Conservation (phyloP, 305 asterid species). For the Andrographis paniculata region DNA sequence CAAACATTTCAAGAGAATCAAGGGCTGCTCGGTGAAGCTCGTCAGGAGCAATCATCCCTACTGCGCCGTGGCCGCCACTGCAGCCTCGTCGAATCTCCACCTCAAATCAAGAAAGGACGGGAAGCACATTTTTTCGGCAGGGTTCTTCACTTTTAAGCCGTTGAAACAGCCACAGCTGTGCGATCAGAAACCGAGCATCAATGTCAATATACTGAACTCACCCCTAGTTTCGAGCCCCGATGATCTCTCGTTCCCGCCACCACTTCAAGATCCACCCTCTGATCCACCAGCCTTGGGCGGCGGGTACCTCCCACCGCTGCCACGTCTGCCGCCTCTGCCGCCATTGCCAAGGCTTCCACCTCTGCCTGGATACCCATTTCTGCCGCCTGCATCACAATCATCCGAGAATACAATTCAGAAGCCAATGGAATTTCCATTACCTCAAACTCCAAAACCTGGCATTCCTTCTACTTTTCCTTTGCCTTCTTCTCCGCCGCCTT, state of each 20-base stretch:
- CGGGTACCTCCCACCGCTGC: slow-evolving; percentile 34
- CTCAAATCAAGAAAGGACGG: slow-evolving; percentile 48
- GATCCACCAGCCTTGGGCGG: slow-evolving; percentile 31
- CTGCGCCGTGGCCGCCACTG: slow-evolving; percentile 61
- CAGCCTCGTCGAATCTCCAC: slow-evolving; percentile 44
- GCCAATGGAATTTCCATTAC: slow-evolving; percentile 25
- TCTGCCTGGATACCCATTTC: slow-evolving; percentile 42
- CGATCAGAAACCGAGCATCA: slow-evolving; percentile 40
- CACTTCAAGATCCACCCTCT: slow-evolving; percentile 46
- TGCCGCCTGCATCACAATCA: slow-evolving; percentile 35
- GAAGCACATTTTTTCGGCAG: slow-evolving; percentile 71
- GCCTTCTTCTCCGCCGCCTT: slow-evolving; percentile 29
- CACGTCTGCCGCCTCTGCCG: slow-evolving; percentile 34
- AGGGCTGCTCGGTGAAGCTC: slow-evolving; percentile 58
- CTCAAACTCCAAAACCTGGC: slow-evolving; percentile 45
- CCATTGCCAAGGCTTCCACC: slow-evolving; percentile 44
- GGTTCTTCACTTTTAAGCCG: slow-evolving; percentile 84
- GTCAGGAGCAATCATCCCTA: slow-evolving; percentile 67
- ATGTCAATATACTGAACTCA: background rate
- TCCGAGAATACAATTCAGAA: slow-evolving; percentile 19
- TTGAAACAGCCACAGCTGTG: slow-evolving; percentile 57
- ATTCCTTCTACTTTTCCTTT: slow-evolving; percentile 32
- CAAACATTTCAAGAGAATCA: slow-evolving; percentile 57
- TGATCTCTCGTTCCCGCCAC: slow-evolving; percentile 54
- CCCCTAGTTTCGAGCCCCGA: slow-evolving; percentile 39